phyloP scores from a whole-genome alignment of 176 grass and related monocot species.

The Carex pumila region DNA sequence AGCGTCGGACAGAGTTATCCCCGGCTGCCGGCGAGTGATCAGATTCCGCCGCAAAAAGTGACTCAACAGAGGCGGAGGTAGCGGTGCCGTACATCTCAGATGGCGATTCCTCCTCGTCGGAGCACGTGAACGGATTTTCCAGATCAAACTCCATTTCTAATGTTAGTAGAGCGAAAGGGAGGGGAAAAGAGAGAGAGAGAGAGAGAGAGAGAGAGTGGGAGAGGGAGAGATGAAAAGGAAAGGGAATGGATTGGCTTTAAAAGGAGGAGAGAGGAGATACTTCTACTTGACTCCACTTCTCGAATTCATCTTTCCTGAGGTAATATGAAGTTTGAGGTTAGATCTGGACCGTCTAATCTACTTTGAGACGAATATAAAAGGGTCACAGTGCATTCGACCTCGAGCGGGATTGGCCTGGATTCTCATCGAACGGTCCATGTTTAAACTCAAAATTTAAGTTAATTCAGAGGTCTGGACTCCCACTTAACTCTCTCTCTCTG shows the following conservation, averaged over 20 bases:
- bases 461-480: too few relatives aligned
- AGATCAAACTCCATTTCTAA: constrained; percentile 70
- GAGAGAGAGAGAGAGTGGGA: not conserved
- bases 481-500: constrained; percentile 20
- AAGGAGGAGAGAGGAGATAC: constrained; percentile 44
- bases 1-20: constrained; percentile 29
- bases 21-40: constrained; percentile 35
- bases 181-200: constrained; percentile 3
- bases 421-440: too few relatives aligned
- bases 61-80: constrained; percentile 34
- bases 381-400: too few relatives aligned
- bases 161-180: constrained; percentile 20
- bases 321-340: too few relatives aligned
- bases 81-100: constrained; percentile 20
- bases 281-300: constrained; percentile 44
- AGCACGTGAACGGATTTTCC: constrained; percentile 85
- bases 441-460: too few relatives aligned
- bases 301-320: too few relatives aligned
- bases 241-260: constrained; percentile 19
- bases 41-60: constrained; percentile 48
- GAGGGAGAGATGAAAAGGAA: constrained; percentile 17
- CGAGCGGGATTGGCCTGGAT: too few relatives aligned
- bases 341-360: too few relatives aligned
- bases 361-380: too few relatives aligned
- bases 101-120: constrained; percentile 43